Evolutionary conservation across 306 rosid species (phyloP).

Genomic region (Hippophae rhamnoides): DNA sequence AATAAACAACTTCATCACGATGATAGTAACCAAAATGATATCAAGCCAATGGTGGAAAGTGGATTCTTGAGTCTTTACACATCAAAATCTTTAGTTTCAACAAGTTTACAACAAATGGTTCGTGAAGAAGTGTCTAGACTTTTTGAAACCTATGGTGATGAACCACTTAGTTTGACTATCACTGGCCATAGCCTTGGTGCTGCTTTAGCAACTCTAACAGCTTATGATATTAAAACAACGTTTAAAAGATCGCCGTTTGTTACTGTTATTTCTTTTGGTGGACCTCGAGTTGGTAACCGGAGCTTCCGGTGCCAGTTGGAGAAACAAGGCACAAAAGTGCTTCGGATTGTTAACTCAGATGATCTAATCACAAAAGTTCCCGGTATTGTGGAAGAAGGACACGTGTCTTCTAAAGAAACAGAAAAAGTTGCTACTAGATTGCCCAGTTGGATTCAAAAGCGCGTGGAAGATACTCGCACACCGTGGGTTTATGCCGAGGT

Average conservation of each 20-base stretch:
- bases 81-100: constrained; percentile 11
- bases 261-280: constrained; percentile 70
- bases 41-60: constrained; percentile 61
- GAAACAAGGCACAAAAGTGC: constrained; percentile 34
- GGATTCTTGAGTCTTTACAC: constrained; percentile 80
- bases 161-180: constrained; percentile 56
- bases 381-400: constrained; percentile 26
- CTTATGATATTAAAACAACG: constrained; percentile 33
- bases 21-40: background rate
- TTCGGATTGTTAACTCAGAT: constrained; percentile 62
- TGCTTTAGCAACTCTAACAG: constrained; percentile 66
- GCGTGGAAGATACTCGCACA: constrained; percentile 40
- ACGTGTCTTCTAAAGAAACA: background rate
- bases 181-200: constrained; percentile 95
- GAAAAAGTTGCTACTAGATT: constrained; percentile 11
- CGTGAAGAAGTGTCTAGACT: constrained; percentile 38
- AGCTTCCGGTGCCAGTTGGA: constrained; percentile 40
- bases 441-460: constrained; percentile 39
- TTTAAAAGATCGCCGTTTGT: constrained; percentile 31
- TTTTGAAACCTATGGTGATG: constrained; percentile 38
- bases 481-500: constrained; percentile 65
- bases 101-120: constrained; percentile 54
- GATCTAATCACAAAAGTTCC: constrained; percentile 60
- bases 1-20: background rate
- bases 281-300: constrained; percentile 65